Evolutionary conservation across 768 basidiomycete genomes (phyloP), one percentile per base, ranked within the genome.

Genomic region (Pholiota conissans): DNA sequence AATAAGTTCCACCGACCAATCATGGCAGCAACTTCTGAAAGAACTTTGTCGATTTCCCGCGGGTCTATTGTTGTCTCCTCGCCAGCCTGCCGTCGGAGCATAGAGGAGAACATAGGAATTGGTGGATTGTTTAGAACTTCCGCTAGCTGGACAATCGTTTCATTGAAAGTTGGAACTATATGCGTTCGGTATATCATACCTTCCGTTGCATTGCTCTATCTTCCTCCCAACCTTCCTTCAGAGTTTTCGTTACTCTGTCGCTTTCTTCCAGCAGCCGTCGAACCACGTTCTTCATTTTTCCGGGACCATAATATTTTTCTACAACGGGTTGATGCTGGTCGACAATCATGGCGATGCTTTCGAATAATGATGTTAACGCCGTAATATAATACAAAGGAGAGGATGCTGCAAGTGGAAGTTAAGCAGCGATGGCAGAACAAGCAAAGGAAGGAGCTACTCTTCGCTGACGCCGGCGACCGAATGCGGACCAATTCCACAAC

Each of bases 311-410:
- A 73, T 99, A 98, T 73, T 97, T 98, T 68, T 98, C 96, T 0
- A 99, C 95, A 4, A 99, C 86, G 2, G 94, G 92, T 63, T 97
- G 96, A 68, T 99, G 97, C 67, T 99, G 97, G 65, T 96, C 94
- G 20, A 99, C 88, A 61, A 99, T 94, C 78, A 93, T 85, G 0
- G 95, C 97, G 50, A 99, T 89, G 55, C 89, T 90, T 74, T 99
- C 97, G 63, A 98, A 95, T 1, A 99, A 81, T 5, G 92, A 87
- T 2, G 96, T 98, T 54, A 99, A 75, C 10, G 88, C 83, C 2
- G 93, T 87, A 61, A 97, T 86, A 69, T 93, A 98, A 74, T 97
- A 96, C 26, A 94, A 73, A 0, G 96, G 90, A 0, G 95, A 96
- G 8, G 94, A 94, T 1, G 91, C 96, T 97, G 69, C 13, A 54